Evolutionary conservation across 2,329 filamentous ascomycete species (phyloP).

Genomic region (Cercospora sesami): DNA sequence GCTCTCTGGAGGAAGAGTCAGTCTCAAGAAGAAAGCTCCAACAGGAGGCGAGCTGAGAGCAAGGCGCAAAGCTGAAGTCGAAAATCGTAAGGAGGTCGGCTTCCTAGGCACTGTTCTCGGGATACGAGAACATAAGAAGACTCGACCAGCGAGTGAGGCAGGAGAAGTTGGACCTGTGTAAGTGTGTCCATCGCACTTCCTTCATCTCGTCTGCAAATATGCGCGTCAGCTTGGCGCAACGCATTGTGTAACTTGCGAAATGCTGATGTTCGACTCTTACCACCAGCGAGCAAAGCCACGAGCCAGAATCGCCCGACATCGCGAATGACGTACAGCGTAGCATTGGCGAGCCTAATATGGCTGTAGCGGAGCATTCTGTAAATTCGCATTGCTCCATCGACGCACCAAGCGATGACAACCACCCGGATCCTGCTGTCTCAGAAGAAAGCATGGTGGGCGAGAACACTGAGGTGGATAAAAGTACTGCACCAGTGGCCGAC

Average conservation of each 20-base stretch:
- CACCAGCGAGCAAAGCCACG: background rate
- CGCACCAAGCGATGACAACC: background rate
- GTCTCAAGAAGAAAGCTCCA: conserved; percentile 10
- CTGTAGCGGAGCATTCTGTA: background rate
- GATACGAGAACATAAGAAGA: background rate
- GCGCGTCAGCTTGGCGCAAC: background rate
- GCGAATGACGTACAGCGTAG: background rate
- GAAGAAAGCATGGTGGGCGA: background rate
- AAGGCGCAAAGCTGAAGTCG: conserved; percentile 9
- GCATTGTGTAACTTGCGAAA: background rate
- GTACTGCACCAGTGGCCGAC: too few relatives aligned
- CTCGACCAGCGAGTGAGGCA: background rate
- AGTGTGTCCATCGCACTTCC: background rate
- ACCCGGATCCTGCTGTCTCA: background rate
- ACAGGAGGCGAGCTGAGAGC: conserved; percentile 15
- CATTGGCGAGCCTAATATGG: background rate
- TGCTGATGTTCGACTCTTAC: background rate
- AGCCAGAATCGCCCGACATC: background rate
- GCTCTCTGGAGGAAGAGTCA: conserved; percentile 16
- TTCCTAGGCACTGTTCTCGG: conserved; percentile 14
- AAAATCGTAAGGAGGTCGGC: conserved; percentile 12
- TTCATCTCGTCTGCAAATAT: background rate
- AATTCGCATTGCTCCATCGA: background rate
- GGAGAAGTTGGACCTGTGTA: background rate
- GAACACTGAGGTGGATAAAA: background rate